phyloP scores from a whole-genome alignment of 2,329 filamentous ascomycete species.

The Didymella pinodella region DNA sequence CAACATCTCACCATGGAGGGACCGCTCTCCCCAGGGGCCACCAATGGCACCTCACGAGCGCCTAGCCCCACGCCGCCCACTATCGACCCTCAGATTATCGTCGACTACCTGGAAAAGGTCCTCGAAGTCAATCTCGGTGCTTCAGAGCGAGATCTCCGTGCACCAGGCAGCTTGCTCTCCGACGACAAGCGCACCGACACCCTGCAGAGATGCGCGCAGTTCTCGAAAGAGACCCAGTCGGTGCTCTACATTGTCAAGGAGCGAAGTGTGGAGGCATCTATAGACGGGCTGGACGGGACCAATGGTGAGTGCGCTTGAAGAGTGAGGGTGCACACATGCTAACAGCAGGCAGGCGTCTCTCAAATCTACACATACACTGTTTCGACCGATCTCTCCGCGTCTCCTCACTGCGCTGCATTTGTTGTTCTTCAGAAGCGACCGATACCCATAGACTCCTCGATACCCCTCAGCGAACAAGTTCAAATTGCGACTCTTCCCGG shows the following conservation, averaged over 20 bases:
- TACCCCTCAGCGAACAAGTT: conserved; percentile 86
- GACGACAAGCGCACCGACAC: conserved; percentile 77
- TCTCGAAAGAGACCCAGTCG: conserved; percentile 85
- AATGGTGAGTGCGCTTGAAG: conserved; percentile 38
- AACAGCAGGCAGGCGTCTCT: conserved; percentile 54
- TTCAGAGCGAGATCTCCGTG: conserved; percentile 78
- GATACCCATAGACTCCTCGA: conserved; percentile 81
- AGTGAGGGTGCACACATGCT: conserved; percentile 25
- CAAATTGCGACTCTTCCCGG: conserved; percentile 93
- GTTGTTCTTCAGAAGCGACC: conserved; percentile 91
- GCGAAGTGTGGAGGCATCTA: conserved; percentile 58
- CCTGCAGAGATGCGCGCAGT: conserved; percentile 84
- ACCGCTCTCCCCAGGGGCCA: conserved; percentile 51
- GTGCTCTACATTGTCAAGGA: conserved; percentile 94
- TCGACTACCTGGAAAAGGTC: conserved; percentile 58
- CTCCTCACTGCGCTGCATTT: conserved; percentile 81
- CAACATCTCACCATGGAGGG: conserved; percentile 51
- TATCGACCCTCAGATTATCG: conserved; percentile 58
- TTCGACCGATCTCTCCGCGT: conserved; percentile 80
- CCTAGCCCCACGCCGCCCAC: conserved; percentile 49
- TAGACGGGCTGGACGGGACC: conserved; percentile 42
- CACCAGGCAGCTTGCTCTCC: conserved; percentile 82
- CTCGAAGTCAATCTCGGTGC: conserved; percentile 60
- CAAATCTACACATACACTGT: conserved; percentile 76
- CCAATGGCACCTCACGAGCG: conserved; percentile 50